These are phyloP conservation scores for Tylopilus sp. DNA, from an alignment of 768 basidiomycete genomes.

Conservation along the genomic window DNA sequence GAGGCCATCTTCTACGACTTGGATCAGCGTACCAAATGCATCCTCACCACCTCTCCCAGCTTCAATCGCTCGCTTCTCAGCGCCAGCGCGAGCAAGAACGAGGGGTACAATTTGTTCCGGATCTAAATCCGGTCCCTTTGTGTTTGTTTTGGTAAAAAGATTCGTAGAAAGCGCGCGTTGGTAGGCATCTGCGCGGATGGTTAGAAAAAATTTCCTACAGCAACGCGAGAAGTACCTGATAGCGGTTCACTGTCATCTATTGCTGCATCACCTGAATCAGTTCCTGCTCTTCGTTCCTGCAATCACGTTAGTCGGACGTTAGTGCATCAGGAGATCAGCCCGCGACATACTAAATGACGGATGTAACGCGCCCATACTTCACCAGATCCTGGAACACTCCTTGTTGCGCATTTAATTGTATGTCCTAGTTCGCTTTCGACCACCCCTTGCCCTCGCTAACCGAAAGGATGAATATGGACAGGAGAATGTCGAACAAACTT, in stretches of 20 bases:
- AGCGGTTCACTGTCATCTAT: constrained; percentile 24
- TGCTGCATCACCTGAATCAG: constrained; percentile 13
- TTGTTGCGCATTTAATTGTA: constrained; percentile 54
- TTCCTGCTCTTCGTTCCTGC: constrained; percentile 21
- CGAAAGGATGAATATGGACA: background rate
- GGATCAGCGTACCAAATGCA: constrained; percentile 49
- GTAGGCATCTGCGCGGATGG: constrained; percentile 46
- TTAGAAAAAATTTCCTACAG: constrained; percentile 3
- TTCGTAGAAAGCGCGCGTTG: constrained; percentile 52
- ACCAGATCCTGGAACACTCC: constrained; percentile 74
- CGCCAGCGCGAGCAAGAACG: constrained; percentile 61
- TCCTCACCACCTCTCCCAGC: constrained; percentile 49
- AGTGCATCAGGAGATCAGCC: background rate
- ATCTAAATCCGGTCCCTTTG: constrained; percentile 35
- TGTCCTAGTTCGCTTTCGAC: constrained; percentile 40
- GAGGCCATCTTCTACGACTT: constrained; percentile 61
- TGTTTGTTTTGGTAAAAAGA: constrained; percentile 39
- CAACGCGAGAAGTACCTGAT: constrained; percentile 18
- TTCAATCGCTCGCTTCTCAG: constrained; percentile 55
- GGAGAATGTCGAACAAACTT: background rate
- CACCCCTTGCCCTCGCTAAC: constrained; percentile 34
- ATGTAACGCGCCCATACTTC: constrained; percentile 80
- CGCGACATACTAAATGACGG: constrained; percentile 55
- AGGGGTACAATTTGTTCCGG: constrained; percentile 64
- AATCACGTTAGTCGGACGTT: background rate